A percentile compares a stretch with the other conserved stretches of the same genome.
Evolutionary conservation across 176 grass and related monocot genomes (phyloP).

Genomic region (Oryza nivara): DNA sequence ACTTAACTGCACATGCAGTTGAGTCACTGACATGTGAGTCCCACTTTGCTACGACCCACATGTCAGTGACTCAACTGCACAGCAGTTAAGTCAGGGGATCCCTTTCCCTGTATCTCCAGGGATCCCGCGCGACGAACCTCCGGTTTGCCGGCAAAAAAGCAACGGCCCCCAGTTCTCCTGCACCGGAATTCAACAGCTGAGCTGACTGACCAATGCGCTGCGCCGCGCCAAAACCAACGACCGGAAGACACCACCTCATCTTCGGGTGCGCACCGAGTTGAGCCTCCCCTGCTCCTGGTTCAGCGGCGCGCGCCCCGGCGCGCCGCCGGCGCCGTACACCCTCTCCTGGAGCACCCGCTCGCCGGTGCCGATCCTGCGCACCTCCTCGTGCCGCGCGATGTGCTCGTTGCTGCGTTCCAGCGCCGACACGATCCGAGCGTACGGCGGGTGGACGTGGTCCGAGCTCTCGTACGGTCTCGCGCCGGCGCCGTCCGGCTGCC

Average conservation of each 20-base stretch:
- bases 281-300: constrained; percentile 36
- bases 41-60: too few relatives aligned
- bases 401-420: constrained; percentile 59
- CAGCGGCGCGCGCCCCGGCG: constrained; percentile 31
- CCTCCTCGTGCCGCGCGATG: constrained; percentile 68
- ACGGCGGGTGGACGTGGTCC: constrained; percentile 39
- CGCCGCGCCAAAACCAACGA: background rate
- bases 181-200: background rate
- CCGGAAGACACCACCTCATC: constrained; percentile 16
- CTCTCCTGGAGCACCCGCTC: constrained; percentile 55
- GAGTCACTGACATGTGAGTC: too few relatives aligned
- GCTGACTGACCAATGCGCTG: background rate
- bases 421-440: constrained; percentile 52
- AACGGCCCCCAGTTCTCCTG: constrained; percentile 21
- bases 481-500: background rate
- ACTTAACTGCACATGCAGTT: too few relatives aligned
- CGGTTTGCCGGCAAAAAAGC: constrained; percentile 31
- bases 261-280: constrained; percentile 47
- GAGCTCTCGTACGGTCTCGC: constrained; percentile 47
- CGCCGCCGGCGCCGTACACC: constrained; percentile 50
- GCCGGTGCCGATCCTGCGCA: constrained; percentile 56
- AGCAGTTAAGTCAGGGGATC: too few relatives aligned
- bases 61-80: too few relatives aligned
- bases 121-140: constrained; percentile 1
- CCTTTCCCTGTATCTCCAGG: background rate